phyloP scores from a whole-genome alignment of 257 asterid genomes.

The Rhazya stricta region DNA sequence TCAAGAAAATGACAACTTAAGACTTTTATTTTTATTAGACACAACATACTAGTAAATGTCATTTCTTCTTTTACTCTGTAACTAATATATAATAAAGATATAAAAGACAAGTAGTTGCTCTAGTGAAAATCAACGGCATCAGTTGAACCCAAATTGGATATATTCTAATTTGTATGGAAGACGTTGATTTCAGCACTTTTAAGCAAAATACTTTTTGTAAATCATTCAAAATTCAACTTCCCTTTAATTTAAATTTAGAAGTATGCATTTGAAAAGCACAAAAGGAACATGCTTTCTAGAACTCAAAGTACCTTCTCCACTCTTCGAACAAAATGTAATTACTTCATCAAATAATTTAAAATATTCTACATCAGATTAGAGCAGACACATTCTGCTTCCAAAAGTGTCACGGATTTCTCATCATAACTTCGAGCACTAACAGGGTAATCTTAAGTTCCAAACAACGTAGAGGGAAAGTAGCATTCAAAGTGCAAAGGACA shows the following conservation, averaged over 20 bases:
- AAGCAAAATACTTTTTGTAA: background rate
- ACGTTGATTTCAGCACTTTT: background rate
- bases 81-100: background rate
- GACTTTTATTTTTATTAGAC: background rate
- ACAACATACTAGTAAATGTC: background rate
- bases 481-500: background rate
- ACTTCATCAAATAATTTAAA: background rate
- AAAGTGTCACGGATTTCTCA: background rate
- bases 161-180: background rate
- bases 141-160: background rate
- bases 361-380: background rate
- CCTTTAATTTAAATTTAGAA: no score
- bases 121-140: background rate
- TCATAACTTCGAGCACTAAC: background rate
- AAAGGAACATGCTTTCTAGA: no score
- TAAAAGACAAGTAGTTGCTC: background rate
- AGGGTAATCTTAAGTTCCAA: background rate
- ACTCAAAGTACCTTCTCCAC: no score
- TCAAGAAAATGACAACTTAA: background rate
- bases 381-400: background rate
- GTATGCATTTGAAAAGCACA: no score
- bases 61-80: background rate
- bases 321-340: background rate
- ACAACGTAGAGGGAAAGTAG: background rate
- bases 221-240: background rate